Percentiles rank a stretch among this genome's conserved stretches.
phyloP scores from a whole-genome alignment of 1,139 yeast species.

The Kodamaea sp. region DNA sequence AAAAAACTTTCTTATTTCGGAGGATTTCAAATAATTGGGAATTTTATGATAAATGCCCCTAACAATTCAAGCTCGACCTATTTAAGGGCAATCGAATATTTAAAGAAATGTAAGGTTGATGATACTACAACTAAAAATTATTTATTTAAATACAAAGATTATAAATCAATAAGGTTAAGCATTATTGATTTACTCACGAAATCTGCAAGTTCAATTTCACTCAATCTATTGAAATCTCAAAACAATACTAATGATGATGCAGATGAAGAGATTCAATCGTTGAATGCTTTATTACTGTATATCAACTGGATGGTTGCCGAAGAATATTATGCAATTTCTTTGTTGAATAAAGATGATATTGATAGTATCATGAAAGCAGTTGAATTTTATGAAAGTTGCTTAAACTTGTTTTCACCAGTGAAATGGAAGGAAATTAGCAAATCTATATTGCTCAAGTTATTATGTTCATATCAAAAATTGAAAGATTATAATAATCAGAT shows the following conservation, averaged over 20 bases:
- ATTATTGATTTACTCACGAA: slow-evolving; percentile 29
- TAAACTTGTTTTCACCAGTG: slow-evolving; percentile 10
- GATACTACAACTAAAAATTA: slow-evolving; percentile 4
- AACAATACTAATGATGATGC: slow-evolving; percentile 14
- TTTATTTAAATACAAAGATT: slow-evolving; percentile 6
- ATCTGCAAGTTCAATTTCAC: slow-evolving; percentile 14
- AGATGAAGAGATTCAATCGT: slow-evolving; percentile 9
- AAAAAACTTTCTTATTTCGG: slow-evolving; percentile 26
- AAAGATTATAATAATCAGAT: slow-evolving; percentile 6
- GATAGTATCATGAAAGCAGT: slow-evolving; percentile 33
- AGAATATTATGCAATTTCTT: slow-evolving; percentile 25
- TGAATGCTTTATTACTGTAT: slow-evolving; percentile 34
- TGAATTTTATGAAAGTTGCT: slow-evolving; percentile 32
- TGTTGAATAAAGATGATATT: slow-evolving; percentile 17
- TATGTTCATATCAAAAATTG: slow-evolving; percentile 21
- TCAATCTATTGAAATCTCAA: neutral
- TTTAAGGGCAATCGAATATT: slow-evolving; percentile 22
- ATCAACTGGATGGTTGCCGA: slow-evolving; percentile 51
- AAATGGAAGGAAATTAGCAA: slow-evolving; percentile 13
- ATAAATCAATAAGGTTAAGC: slow-evolving; percentile 1
- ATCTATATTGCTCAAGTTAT: slow-evolving; percentile 23
- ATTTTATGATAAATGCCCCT: slow-evolving; percentile 21
- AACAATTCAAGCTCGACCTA: slow-evolving; percentile 30
- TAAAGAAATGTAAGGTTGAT: slow-evolving; percentile 4
- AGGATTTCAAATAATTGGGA: slow-evolving; percentile 31